Base-by-base conservation (phyloP, 371 early-diverging fungal genomes). In the Dentiscutata heterogama region DNA sequence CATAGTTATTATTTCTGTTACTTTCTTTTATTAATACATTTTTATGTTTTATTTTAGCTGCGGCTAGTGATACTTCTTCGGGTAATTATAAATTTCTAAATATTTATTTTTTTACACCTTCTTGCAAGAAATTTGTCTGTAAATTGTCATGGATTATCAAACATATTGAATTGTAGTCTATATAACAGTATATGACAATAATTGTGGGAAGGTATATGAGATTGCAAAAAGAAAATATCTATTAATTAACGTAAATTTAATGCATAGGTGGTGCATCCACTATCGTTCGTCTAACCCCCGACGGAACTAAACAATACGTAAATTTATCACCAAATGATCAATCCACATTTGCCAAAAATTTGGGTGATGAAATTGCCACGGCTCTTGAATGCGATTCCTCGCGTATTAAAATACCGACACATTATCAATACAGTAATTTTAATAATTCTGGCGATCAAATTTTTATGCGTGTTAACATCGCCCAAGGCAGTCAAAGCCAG, bases 201-300 rank as follows among this genome's bases (percentile, higher is more conserved):
- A 50, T n/a, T 50, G 25, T 3, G 14, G 6, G 25, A 25, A 51
- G 3, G 25, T 73, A 25, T 73, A 3, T 22, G 22, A 25, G 50
- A 14, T 73, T 46, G 1, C 11, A 2, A 39, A 31, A 11, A 75
- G 25, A 27, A 11, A 7, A 35, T 2, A 35, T 31, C 0, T 11
- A 29, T 18, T 56, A 54, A 29, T 58, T 14, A 14, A 18, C 8
- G 3, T 58, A 58, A 29, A 31, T 75, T 31, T 31, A 27, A 22
- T 53, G 4, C 29, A 27, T n/a, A 53, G 29, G 14, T 39, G 78
- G 11, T 18, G 2, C 42, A 16, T 42, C 27, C 16, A 39, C 18
- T 63, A 25, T 78, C n/a, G 14, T 78, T 25, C 13, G 78, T 27
- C 46, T 78, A 50, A 46, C 78, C 2, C 22, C 46, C 10, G 64